phyloP scores from a whole-genome alignment of 2,329 filamentous ascomycete genomes.

The Aspergillus arachidicola region DNA sequence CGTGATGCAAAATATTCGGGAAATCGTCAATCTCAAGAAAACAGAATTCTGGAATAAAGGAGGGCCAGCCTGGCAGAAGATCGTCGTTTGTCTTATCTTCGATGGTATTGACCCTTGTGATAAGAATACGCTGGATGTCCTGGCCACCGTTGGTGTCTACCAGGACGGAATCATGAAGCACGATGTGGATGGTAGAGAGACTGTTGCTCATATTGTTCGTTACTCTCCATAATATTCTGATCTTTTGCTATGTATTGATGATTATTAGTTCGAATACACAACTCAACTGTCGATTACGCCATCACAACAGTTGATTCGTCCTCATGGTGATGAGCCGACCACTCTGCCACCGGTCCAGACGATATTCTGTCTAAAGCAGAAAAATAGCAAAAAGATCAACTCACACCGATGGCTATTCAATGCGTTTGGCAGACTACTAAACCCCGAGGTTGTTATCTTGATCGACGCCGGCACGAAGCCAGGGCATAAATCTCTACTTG shows the following conservation, averaged over 20 bases:
- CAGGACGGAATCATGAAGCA: conserved; percentile 99
- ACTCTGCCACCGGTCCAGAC: conserved; percentile 96
- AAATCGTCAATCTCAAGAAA: conserved; percentile 98
- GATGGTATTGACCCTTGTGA: conserved; percentile 98
- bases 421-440: conserved; percentile 92
- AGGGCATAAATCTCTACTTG: conserved; percentile 83
- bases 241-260: neutral
- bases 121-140: conserved; percentile 89
- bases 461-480: conserved; percentile 98
- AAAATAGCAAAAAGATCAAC: conserved; percentile 99
- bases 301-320: conserved; percentile 95
- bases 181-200: conserved; percentile 96
- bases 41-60: conserved; percentile 99
- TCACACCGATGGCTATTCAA: conserved; percentile 99
- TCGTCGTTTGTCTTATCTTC: conserved; percentile 94
- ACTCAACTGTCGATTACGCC: conserved; percentile 95
- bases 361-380: conserved; percentile 98
- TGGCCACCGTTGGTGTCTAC: conserved; percentile 93
- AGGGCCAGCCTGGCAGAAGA: conserved; percentile 98
- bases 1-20: conserved; percentile 98
- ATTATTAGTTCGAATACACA: conserved; percentile 84
- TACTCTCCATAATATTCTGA: conserved; percentile 14
- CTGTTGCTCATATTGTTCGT: conserved; percentile 79
- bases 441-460: conserved; percentile 94
- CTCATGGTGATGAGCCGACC: conserved; percentile 77